Evolutionary conservation across 257 asterid species (phyloP), one percentile per base, ranked within the genome.

Genomic region (Agastache rugosa): DNA sequence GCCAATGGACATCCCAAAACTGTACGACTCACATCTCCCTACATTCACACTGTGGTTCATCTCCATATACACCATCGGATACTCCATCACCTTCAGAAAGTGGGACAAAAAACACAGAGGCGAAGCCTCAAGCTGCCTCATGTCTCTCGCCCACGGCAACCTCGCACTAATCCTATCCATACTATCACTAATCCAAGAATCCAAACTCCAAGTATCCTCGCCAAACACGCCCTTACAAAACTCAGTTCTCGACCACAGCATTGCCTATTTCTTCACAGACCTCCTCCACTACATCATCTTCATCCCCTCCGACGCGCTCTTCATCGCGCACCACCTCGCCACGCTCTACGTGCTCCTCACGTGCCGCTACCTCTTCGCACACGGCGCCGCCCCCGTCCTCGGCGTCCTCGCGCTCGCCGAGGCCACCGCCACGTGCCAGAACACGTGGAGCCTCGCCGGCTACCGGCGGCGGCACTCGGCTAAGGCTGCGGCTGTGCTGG

Each of bases 281-380:
- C 84, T 87, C 42, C 65, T 84, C 37, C 97, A 92, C 83, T 92
- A 89, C 69, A 0, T 82, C 35, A 8, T 87, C 66, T 81, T 84
- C 61, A 69, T 69, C 44, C 95, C 97, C 17, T 22, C 71, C 44
- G 89, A 87, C 70, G 81, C 56, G 20, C 91, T 90, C 20, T 85
- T 93, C 86, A 85, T 87, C 54, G 87, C 72, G 7, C 96, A 93
- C 82, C 97, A 89, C 82, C 34, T 93, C 51, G 95, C 94, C 67
- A 86, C 95, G 0, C 90, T 93, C n/a, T 92, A 90, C 54, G 96
- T 87, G 4, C 80, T 89, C 5, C 73, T 54, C 66, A 89, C 93
- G 2, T 93, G 97, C 54, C 86, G 94, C 1, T 93, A 79, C 39
- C 63, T 85, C 2, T 80, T 90, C 29, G 83, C 65, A 14, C 87